Evolutionary conservation across 257 asterid species (phyloP).

Genomic region (Jacaranda mimosifolia): DNA sequence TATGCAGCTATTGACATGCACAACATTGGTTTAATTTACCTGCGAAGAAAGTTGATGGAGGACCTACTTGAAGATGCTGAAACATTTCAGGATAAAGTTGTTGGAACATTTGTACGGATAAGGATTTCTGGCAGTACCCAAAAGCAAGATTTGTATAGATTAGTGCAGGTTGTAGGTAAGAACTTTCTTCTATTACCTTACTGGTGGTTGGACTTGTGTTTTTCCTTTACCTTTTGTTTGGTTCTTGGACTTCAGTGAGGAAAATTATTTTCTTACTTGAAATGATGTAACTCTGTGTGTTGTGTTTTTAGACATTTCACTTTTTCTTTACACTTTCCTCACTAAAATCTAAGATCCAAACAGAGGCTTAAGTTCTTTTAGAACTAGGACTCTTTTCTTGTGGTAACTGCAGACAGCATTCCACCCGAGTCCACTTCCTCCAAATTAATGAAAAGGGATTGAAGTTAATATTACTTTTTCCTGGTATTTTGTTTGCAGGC

Average conservation of each 20-base stretch:
- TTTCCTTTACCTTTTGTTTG: conserved; percentile 3
- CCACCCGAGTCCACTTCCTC: not conserved
- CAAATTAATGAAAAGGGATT: not conserved
- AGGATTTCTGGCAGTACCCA: conserved; percentile 85
- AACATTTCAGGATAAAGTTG: conserved; percentile 72
- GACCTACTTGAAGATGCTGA: conserved; percentile 91
- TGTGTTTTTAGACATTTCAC: no score
- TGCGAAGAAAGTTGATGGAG: conserved; percentile 93
- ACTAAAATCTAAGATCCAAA: no score
- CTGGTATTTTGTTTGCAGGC: conserved; percentile 60
- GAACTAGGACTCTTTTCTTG: conserved; percentile 25
- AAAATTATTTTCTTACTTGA: no score
- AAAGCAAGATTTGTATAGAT: conserved; percentile 97
- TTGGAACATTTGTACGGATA: conserved; percentile 94
- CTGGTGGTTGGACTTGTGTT: conserved; percentile 19
- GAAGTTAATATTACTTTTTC: conserved; percentile 20
- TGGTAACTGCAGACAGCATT: conserved; percentile 21
- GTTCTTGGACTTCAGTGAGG: no score
- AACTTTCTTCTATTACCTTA: conserved; percentile 37
- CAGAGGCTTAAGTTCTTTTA: not conserved
- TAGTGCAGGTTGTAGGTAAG: conserved; percentile 97
- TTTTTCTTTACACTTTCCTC: no score
- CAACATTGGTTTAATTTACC: conserved; percentile 84
- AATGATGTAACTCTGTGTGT: no score
- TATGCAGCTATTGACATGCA: conserved; percentile 97